Percentiles rank a stretch among this genome's conserved stretches.
phyloP scores from a whole-genome alignment of 768 basidiomycete species.

The Leccinum fibrillosum region DNA sequence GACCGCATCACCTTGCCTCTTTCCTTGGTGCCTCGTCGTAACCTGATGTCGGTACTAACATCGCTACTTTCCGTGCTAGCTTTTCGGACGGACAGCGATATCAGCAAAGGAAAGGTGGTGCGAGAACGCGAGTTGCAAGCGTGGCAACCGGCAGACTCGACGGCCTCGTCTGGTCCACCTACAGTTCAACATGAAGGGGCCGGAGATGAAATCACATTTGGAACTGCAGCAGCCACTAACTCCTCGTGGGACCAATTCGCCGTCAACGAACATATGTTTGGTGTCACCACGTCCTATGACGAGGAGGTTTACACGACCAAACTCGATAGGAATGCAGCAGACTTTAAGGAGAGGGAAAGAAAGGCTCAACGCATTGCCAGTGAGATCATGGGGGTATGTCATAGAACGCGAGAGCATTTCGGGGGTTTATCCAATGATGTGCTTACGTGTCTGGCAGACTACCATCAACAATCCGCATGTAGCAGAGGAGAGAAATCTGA shows the following conservation, averaged over 20 bases:
- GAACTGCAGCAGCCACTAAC: slow-evolving; percentile 42
- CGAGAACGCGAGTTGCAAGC: slow-evolving; percentile 80
- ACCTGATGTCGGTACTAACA: slow-evolving; percentile 12
- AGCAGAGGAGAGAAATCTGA: slow-evolving; percentile 77
- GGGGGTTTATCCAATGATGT: slow-evolving; percentile 5
- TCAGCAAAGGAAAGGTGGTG: slow-evolving; percentile 50
- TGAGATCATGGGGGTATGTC: slow-evolving; percentile 82
- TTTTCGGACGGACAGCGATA: slow-evolving; percentile 82
- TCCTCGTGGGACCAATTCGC: slow-evolving; percentile 88
- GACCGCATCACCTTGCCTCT: neutral
- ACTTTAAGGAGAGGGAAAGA: slow-evolving; percentile 85
- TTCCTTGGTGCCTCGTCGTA: neutral
- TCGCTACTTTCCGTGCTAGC: slow-evolving; percentile 37
- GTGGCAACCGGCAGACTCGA: slow-evolving; percentile 53
- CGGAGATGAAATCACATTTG: slow-evolving; percentile 72
- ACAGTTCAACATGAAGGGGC: slow-evolving; percentile 27
- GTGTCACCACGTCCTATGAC: slow-evolving; percentile 86
- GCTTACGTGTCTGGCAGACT: slow-evolving; percentile 39
- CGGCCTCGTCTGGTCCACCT: slow-evolving; percentile 29
- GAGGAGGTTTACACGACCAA: slow-evolving; percentile 95
- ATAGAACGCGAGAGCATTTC: neutral
- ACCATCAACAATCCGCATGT: slow-evolving; percentile 76
- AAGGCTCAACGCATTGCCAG: slow-evolving; percentile 86
- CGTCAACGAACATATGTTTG: slow-evolving; percentile 90
- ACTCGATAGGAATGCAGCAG: slow-evolving; percentile 77